Percentiles rank a stretch among this genome's conserved stretches.
These are phyloP conservation scores for Camellia granthamiana DNA, from an alignment of 148 eudicot genomes.

Conservation along the genomic window DNA sequence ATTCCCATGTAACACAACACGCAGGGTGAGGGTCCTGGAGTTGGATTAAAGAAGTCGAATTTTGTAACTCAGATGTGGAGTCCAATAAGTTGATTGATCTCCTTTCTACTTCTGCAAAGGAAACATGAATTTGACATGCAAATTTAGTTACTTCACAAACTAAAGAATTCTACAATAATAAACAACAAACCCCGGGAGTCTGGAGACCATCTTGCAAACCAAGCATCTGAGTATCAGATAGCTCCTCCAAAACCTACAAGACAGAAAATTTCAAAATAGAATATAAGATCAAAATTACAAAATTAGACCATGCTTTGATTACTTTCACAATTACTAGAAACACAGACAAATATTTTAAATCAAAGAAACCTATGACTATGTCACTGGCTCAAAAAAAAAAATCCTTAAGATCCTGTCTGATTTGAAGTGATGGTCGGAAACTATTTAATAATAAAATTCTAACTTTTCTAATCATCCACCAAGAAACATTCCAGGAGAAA, in stretches of 20 bases:
- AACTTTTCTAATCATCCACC: not conserved
- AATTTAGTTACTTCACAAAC: not conserved
- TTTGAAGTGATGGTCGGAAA: not conserved
- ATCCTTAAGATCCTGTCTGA: not conserved
- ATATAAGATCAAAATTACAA: not conserved
- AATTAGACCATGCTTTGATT: not conserved
- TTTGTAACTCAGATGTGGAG: not conserved
- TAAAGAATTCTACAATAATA: not conserved
- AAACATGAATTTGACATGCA: not conserved
- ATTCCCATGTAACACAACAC: not conserved
- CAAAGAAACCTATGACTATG: not conserved
- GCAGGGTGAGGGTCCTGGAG: not conserved
- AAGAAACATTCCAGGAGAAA: constrained; percentile 9
- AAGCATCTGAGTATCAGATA: constrained; percentile 43
- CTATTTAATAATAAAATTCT: not conserved
- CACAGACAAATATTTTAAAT: not conserved
- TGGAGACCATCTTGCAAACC: constrained; percentile 65
- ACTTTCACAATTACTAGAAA: not conserved
- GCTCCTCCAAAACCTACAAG: constrained; percentile 54
- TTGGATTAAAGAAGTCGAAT: not conserved
- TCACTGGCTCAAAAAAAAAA: constrained; percentile 5
- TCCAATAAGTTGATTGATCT: constrained; percentile 7
- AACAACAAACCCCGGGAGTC: constrained; percentile 63
- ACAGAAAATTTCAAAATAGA: not conserved
- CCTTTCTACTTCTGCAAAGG: not conserved